phyloP scores from a whole-genome alignment of 1,139 yeast genomes.

The Zygoascus meyerae region DNA sequence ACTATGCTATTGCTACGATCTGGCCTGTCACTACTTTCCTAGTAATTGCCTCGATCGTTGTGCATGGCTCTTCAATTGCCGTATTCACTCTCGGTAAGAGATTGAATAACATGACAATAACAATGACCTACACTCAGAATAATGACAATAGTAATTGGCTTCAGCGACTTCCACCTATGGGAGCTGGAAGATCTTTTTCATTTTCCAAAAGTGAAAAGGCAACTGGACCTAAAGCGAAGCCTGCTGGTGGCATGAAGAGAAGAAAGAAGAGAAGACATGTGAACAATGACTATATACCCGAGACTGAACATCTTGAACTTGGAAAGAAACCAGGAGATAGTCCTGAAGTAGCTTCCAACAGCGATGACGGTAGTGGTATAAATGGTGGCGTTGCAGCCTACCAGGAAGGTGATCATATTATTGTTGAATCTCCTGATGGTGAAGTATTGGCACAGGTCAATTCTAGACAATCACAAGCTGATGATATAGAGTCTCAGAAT shows the following conservation, averaged over 20 bases:
- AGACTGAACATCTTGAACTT: constrained; percentile 29
- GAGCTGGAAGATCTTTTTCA: constrained; percentile 67
- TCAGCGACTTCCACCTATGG: constrained; percentile 73
- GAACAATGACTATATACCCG: constrained; percentile 33
- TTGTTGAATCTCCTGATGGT: constrained; percentile 78
- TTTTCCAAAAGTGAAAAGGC: constrained; percentile 70
- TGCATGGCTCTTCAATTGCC: constrained; percentile 96
- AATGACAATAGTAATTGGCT: constrained; percentile 77
- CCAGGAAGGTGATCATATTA: constrained; percentile 62
- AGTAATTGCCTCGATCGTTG: constrained; percentile 79
- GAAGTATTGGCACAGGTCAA: constrained; percentile 50
- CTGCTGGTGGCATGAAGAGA: constrained; percentile 69
- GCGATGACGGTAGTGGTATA: constrained; percentile 11
- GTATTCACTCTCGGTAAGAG: constrained; percentile 85
- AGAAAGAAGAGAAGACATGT: constrained; percentile 38
- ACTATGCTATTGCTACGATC: constrained; percentile 62
- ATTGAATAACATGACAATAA: constrained; percentile 84
- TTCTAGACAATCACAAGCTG: constrained; percentile 4
- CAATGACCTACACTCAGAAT: constrained; percentile 81
- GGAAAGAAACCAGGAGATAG: constrained; percentile 22
- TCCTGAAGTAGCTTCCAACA: constrained; percentile 9
- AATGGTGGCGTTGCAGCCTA: constrained; percentile 46
- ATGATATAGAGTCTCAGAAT: background rate
- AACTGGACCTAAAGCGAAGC: constrained; percentile 44
- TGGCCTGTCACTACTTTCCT: constrained; percentile 92